A percentile compares a stretch with the other conserved stretches of the same genome.
Evolutionary conservation across 345 rosid genomes (phyloP).

Genomic region (Rhizophora apiculata): DNA sequence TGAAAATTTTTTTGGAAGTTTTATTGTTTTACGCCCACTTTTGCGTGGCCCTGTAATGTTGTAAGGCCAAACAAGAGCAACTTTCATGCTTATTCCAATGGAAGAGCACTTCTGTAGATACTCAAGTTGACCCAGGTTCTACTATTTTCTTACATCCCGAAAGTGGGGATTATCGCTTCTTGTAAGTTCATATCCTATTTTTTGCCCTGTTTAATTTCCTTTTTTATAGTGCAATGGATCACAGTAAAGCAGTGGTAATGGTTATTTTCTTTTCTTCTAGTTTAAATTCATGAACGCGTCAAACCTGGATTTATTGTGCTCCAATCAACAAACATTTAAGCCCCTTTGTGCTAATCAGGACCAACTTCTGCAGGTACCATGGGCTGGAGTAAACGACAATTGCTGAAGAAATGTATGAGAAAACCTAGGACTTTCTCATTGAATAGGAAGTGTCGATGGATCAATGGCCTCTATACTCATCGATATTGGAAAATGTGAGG

Average conservation of each 20-base stretch:
- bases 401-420: conserved; percentile 90
- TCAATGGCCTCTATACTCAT: conserved; percentile 85
- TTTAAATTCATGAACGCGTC: not conserved
- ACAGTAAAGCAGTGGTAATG: not conserved
- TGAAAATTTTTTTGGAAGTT: not conserved
- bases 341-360: conserved; percentile 1
- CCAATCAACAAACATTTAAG: not conserved
- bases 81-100: conserved; percentile 73
- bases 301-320: conserved; percentile 2
- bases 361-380: conserved; percentile 54
- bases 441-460: conserved; percentile 87
- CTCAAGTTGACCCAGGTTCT: conserved; percentile 49
- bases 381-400: conserved; percentile 81
- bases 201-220: not conserved
- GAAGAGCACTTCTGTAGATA: conserved; percentile 66
- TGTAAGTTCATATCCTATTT: conserved; percentile 49
- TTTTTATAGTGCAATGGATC: no score
- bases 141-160: conserved; percentile 71
- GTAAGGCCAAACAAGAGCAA: conserved; percentile 35
- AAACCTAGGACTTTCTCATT: conserved; percentile 58
- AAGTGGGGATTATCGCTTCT: conserved; percentile 79
- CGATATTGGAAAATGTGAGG: conserved; percentile 81
- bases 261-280: not conserved
- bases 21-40: not conserved
- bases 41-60: no score